A percentile compares a stretch with the other conserved stretches of the same genome.
Evolutionary conservation across 352 stramenopile species (phyloP).

Genomic region (Phytophthora boehmeriae): DNA sequence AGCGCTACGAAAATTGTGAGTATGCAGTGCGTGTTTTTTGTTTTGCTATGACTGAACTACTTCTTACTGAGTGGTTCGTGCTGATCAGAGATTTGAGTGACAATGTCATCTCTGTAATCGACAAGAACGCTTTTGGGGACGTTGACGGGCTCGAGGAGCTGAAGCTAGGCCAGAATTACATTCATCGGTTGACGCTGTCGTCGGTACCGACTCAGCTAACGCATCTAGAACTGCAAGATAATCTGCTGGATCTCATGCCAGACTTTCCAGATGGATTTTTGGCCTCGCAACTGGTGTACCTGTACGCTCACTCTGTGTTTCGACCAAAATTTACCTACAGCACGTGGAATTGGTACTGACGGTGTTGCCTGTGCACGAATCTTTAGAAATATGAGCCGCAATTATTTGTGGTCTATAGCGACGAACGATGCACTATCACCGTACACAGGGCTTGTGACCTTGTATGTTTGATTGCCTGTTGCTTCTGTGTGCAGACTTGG

Average conservation of each 20-base stretch:
- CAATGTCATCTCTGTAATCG: conserved; percentile 74
- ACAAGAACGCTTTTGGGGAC: conserved; percentile 49
- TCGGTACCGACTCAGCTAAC: conserved; percentile 47
- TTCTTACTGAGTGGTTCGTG: conserved; percentile 3
- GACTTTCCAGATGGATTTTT: conserved; percentile 38
- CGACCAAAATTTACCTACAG: not conserved
- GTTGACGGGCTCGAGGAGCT: conserved; percentile 51
- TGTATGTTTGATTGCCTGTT: conserved; percentile 40
- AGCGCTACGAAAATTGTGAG: conserved; percentile 55
- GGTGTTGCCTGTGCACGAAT: not conserved
- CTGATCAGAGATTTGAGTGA: conserved; percentile 60
- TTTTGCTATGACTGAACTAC: not conserved
- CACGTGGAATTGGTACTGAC: not conserved
- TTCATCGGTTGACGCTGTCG: conserved; percentile 49
- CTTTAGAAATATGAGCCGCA: conserved; percentile 64
- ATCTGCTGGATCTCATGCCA: conserved; percentile 61
- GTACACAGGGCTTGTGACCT: conserved; percentile 43
- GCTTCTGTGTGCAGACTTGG: not conserved
- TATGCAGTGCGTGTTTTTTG: conserved; percentile 1
- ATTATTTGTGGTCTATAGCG: conserved; percentile 63
- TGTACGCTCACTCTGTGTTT: conserved; percentile 40
- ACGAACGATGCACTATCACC: conserved; percentile 52
- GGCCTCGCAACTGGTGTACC: conserved; percentile 40
- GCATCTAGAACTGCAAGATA: conserved; percentile 54
- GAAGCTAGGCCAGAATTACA: conserved; percentile 50